Base-by-base conservation (phyloP, 1,284 basidiomycete genomes). In the Rhodotorula mucilaginosa region DNA sequence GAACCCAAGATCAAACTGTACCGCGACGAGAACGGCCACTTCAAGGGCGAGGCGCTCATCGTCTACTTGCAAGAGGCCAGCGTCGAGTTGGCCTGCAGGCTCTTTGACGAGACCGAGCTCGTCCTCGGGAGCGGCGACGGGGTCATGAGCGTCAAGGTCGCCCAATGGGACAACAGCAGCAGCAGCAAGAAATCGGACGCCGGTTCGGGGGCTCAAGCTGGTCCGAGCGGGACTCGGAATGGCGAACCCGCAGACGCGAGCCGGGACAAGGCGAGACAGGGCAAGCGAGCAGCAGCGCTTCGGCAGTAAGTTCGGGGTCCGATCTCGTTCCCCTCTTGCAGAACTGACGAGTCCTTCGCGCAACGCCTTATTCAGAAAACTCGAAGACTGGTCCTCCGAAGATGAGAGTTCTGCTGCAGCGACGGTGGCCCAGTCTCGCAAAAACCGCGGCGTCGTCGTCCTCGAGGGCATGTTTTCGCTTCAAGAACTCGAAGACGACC, bases 1-100 rank as follows among this genome's bases (percentile, higher is more conserved):
- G 86, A 91, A 66, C 89, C 91, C 19, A 90, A 95, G 76, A 87
- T 98, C 80, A 97, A 99, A 84, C 85, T 99, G 83, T 99, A 99
- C 81, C 89, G 90, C 67, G 88, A 88, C 73, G 92, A 92, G 4
- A 1, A 49, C 8, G 93, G 93, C n/a, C 82, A 85, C 48, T 98
- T 98, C 82, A 97, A 88, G 78, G 96, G 97, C 48, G 96, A 99
- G 76, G 96, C 96, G 1, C 83, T 99, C 73, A 89, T 99, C 69
- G 93, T 97, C 60, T 99, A 92, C 81, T 97, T 98, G 85, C 97
- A 97, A 81, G 93, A 96, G 79, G 96, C 95, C 73, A 94, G 91
- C 46, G 97, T 99, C 23, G 83, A 85, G 18, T 84, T 99, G 65
- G 96, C 95, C 3, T 82, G 93, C 67, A 90, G 86, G 73, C 85